Evolutionary conservation across 768 basidiomycete genomes (phyloP).

Genomic region (Boletus rubescentipes): DNA sequence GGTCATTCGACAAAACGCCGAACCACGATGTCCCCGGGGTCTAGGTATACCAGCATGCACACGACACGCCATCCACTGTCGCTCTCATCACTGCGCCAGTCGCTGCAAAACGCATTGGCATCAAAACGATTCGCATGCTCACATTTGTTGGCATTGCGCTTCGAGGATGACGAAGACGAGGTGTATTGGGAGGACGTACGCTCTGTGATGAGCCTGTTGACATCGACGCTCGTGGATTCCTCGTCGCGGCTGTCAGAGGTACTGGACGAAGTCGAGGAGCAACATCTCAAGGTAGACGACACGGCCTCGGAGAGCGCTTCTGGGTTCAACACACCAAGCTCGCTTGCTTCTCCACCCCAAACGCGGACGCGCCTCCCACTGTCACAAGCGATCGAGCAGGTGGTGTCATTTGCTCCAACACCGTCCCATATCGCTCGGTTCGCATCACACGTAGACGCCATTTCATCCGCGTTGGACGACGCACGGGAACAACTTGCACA

Average conservation of each 20-base stretch:
- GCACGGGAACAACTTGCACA: constrained; percentile 65
- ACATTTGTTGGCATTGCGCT: constrained; percentile 77
- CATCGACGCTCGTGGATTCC: constrained; percentile 64
- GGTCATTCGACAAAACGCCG: constrained; percentile 16
- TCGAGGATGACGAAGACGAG: constrained; percentile 70
- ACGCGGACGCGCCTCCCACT: constrained; percentile 14
- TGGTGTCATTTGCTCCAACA: constrained; percentile 67
- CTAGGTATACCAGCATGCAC: constrained; percentile 64
- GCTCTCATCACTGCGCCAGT: constrained; percentile 56
- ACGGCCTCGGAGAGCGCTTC: constrained; percentile 35
- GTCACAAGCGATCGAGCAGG: constrained; percentile 11
- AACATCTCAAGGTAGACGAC: constrained; percentile 47
- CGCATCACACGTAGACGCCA: constrained; percentile 69
- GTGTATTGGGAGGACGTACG: constrained; percentile 85
- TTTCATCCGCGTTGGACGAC: constrained; percentile 66
- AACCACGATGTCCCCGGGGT: constrained; percentile 43
- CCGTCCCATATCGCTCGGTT: constrained; percentile 69
- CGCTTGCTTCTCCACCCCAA: constrained; percentile 18
- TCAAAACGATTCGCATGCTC: constrained; percentile 78
- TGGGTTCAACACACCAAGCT: constrained; percentile 13
- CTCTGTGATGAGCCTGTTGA: constrained; percentile 68
- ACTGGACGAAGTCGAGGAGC: constrained; percentile 57
- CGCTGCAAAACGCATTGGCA: constrained; percentile 64
- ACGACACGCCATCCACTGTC: constrained; percentile 65
- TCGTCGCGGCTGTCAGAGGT: constrained; percentile 61